Conservation (phyloP, 176 grass and related monocot genomes). For the Oryza nivara region DNA sequence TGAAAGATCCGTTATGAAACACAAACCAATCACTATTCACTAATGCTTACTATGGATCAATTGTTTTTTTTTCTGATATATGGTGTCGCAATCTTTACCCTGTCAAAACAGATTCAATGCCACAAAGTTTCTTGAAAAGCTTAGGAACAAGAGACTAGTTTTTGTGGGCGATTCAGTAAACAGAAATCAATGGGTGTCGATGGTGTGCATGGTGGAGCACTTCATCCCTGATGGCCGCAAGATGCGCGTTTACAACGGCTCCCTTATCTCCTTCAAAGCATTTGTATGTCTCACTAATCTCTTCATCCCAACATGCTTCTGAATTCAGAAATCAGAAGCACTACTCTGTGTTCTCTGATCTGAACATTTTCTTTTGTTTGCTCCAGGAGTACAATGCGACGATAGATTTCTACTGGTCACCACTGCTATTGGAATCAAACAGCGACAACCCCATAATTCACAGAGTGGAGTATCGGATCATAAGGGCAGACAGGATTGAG, state of each 20-base stretch:
- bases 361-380: not conserved
- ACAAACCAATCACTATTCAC: too few species aligned
- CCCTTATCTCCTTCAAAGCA: conserved; percentile 78
- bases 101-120: conserved; percentile 67
- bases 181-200: conserved; percentile 92
- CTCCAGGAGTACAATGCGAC: conserved; percentile 82
- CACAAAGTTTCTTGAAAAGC: conserved; percentile 56
- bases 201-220: conserved; percentile 93
- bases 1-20: too few species aligned
- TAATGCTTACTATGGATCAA: too few species aligned
- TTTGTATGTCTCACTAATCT: conserved; percentile 44
- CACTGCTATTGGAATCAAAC: conserved; percentile 81
- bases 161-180: conserved; percentile 94
- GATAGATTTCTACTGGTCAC: conserved; percentile 97
- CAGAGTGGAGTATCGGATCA: conserved; percentile 69
- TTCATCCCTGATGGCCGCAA: conserved; percentile 56
- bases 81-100: not conserved
- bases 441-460: conserved; percentile 84
- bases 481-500: conserved; percentile 66
- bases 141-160: conserved; percentile 78
- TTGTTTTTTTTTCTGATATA: not conserved
- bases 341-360: not conserved
- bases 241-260: conserved; percentile 54
- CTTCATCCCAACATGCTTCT: not conserved
- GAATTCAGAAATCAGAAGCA: not conserved